phyloP scores from a whole-genome alignment of 371 early-diverging fungal genomes.

The Haplosporangium sp. region DNA sequence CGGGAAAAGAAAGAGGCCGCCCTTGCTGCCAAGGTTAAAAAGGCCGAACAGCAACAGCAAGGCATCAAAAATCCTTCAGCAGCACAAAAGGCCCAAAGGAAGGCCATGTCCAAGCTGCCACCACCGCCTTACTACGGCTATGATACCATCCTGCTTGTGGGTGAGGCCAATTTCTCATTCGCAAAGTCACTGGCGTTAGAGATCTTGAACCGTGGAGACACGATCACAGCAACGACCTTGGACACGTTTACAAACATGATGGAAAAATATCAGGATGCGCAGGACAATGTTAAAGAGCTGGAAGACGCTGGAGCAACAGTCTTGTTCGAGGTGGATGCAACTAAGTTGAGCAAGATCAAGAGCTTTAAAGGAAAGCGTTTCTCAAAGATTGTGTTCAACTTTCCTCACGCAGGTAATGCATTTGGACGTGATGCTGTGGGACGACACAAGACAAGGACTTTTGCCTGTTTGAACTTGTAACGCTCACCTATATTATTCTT shows the following conservation, averaged over 20 bases:
- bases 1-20: conserved; percentile 44
- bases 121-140: conserved; percentile 58
- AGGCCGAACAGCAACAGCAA: conserved; percentile 16
- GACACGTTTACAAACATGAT: conserved; percentile 75
- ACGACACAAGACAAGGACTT: background rate
- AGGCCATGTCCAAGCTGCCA: conserved; percentile 37
- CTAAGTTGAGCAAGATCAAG: conserved; percentile 70
- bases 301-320: conserved; percentile 71
- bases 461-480: background rate
- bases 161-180: conserved; percentile 93
- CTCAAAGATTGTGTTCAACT: conserved; percentile 92
- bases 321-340: conserved; percentile 85
- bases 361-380: conserved; percentile 70
- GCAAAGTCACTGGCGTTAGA: conserved; percentile 73
- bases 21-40: conserved; percentile 27
- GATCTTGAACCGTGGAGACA: conserved; percentile 62
- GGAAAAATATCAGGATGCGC: conserved; percentile 83
- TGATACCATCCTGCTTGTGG: conserved; percentile 73
- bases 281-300: conserved; percentile 71
- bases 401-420: conserved; percentile 88
- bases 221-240: conserved; percentile 80
- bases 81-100: conserved; percentile 35
- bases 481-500: background rate
- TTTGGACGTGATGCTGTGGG: background rate
- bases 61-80: conserved; percentile 4